Base-by-base conservation (phyloP, 2,329 filamentous ascomycete genomes). In the Botryosphaeria agaves region DNA sequence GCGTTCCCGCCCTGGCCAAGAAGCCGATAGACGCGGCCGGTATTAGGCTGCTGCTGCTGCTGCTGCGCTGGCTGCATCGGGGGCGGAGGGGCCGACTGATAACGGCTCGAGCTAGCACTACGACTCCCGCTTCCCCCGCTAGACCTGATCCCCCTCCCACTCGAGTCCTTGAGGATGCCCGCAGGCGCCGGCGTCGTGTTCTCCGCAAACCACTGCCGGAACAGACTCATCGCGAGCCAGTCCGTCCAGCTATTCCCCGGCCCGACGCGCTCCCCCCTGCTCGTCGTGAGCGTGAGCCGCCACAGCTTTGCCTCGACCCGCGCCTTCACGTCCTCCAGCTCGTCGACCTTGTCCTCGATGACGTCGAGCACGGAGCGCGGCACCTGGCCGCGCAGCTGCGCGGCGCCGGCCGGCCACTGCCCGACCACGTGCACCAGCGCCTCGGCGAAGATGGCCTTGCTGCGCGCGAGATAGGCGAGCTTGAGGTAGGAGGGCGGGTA, bases 271-370 rank as follows among this genome's bases (percentile, higher is more conserved):
- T 94, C 84, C 32, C 85, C 87, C 38, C 76, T 64, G 7, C 72
- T 69, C 14, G 79, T 93, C 3, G 73, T 80, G 6, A 94, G 64
- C 1, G 69, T 81, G 5, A 94, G 60, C 7, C 84, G 70, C 55
- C 91, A 91, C 8, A 95, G 68, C 32, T 77, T 76, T 14, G 74
- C 72, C 47, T 94, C 87, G 14, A 89, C 69, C 17, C 78, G 74
- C 20, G 72, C 68, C 37, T 92, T 81, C 5, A 75, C 66, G 44
- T 94, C 84, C 38, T 84, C 78, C 12, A 94, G 64, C 51, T 94
- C 85, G 41, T 92, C 83, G 4, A 89, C 83, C 53, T 94, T 94
- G 55, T 94, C 84, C 51, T 93, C 82, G 37, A 94, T 91, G 20
- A 94, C 66, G 41, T 94, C 84, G 7, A 94, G 62, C 1, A 94